These are phyloP conservation scores for Fusarium nodosum DNA, from an alignment of 2,329 filamentous ascomycete genomes.

Conservation along the genomic window DNA sequence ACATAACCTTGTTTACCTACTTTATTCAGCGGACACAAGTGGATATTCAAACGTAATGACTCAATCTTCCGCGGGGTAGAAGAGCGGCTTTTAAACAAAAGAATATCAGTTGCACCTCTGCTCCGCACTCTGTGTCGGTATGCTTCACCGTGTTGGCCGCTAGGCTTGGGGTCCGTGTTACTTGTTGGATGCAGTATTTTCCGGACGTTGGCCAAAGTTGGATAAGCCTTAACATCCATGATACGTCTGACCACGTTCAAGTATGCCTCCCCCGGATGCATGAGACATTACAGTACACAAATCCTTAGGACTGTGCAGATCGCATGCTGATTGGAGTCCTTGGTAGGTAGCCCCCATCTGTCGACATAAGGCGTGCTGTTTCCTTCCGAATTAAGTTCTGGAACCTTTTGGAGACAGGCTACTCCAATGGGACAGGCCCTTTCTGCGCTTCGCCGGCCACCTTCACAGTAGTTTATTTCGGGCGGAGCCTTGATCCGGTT, in stretches of 20 bases:
- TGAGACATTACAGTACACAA: not conserved
- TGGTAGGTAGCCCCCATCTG: not conserved
- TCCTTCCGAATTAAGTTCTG: slow-evolving; percentile 28
- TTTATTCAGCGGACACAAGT: slow-evolving; percentile 36
- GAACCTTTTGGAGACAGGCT: slow-evolving; percentile 28
- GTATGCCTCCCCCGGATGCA: slow-evolving; percentile 28
- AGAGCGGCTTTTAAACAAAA: slow-evolving; percentile 15
- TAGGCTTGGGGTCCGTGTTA: not conserved
- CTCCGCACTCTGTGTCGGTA: not conserved
- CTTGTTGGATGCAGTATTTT: slow-evolving; percentile 18
- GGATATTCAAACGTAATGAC: slow-evolving; percentile 45
- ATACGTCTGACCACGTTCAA: not conserved
- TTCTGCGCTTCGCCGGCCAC: slow-evolving; percentile 3
- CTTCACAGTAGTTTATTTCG: slow-evolving; percentile 30
- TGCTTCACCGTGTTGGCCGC: slow-evolving; percentile 17
- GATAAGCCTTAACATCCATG: slow-evolving; percentile 13
- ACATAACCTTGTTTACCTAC: slow-evolving; percentile 19
- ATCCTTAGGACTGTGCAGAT: not conserved
- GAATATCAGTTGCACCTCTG: not conserved
- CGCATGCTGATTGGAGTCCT: slow-evolving; percentile 4
- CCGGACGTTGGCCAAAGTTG: slow-evolving; percentile 17
- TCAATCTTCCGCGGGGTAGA: slow-evolving; percentile 19
- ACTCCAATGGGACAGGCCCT: slow-evolving; percentile 6
- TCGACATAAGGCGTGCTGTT: slow-evolving; percentile 13
- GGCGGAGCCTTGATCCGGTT: slow-evolving; percentile 18